Conservation (phyloP, 345 rosid species). For the Trapa bicornis region DNA sequence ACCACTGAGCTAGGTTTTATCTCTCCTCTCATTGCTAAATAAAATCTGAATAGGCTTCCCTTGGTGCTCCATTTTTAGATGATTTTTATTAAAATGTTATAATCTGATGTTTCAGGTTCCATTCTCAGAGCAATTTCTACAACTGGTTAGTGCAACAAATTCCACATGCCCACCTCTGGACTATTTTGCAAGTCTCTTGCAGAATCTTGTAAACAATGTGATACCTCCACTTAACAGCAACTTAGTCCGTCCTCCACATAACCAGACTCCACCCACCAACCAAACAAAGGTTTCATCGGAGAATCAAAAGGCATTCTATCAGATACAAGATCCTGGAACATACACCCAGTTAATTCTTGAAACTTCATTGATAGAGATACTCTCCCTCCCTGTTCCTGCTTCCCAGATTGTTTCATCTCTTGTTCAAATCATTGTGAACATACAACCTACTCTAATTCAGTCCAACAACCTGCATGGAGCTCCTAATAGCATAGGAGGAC, state of each 20-base stretch:
- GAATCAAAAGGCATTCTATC: constrained; percentile 82
- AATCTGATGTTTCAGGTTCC: constrained; percentile 51
- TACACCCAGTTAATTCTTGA: constrained; percentile 89
- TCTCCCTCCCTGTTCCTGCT: constrained; percentile 85
- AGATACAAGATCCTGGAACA: constrained; percentile 97
- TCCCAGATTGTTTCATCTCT: constrained; percentile 76
- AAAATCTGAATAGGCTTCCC: neutral
- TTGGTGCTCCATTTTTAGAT: neutral
- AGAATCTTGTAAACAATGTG: constrained; percentile 87
- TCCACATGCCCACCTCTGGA: constrained; percentile 81
- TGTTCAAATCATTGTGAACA: constrained; percentile 79
- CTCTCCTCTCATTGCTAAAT: neutral
- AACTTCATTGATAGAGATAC: constrained; percentile 87
- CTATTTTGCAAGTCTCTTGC: constrained; percentile 75
- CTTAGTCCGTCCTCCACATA: constrained; percentile 46
- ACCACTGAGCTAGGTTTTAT: neutral
- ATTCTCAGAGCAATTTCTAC: constrained; percentile 89
- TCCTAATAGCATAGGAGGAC: constrained; percentile 57
- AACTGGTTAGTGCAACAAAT: constrained; percentile 53
- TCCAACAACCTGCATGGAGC: constrained; percentile 75
- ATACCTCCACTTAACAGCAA: constrained; percentile 75
- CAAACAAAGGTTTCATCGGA: constrained; percentile 51
- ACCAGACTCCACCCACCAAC: constrained; percentile 52
- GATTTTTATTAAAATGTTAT: neutral
- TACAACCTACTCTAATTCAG: constrained; percentile 87